phyloP scores from a whole-genome alignment of 257 asterid genomes.

The Echites panduratus region DNA sequence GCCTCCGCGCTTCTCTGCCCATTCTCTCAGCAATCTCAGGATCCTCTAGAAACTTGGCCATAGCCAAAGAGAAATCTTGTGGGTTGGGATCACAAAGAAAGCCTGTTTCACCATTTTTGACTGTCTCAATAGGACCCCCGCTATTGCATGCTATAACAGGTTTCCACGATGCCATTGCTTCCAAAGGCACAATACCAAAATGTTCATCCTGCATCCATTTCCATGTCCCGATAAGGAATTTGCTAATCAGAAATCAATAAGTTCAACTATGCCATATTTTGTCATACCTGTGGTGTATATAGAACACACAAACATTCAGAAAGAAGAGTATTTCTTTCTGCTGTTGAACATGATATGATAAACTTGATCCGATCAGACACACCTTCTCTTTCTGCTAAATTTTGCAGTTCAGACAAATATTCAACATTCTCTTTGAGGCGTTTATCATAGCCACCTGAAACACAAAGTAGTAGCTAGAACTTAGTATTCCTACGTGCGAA shows the following conservation, averaged over 20 bases:
- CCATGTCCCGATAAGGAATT: neutral
- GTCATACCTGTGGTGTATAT: conserved; percentile 76
- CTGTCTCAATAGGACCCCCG: conserved; percentile 89
- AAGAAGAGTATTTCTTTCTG: conserved; percentile 69
- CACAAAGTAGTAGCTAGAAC: neutral
- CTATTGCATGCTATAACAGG: conserved; percentile 94
- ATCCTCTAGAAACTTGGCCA: conserved; percentile 60
- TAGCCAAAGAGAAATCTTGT: conserved; percentile 61
- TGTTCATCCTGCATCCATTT: conserved; percentile 63
- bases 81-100: conserved; percentile 78
- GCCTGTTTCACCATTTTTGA: conserved; percentile 67
- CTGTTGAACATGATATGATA: conserved; percentile 80
- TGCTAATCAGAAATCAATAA: neutral
- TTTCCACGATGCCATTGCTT: conserved; percentile 93
- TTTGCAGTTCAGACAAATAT: conserved; percentile 71
- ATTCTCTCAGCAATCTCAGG: conserved; percentile 56
- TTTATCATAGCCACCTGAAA: conserved; percentile 79
- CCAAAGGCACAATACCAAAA: conserved; percentile 95
- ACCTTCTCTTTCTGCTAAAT: conserved; percentile 67
- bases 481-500: neutral
- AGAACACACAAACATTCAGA: conserved; percentile 74
- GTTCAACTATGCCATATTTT: neutral
- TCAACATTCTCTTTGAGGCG: conserved; percentile 90
- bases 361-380: conserved; percentile 53
- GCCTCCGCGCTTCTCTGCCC: conserved; percentile 70